Percentiles rank a stretch among this genome's conserved stretches.
Evolutionary conservation across 495 filamentous ascomycete genomes (phyloP).

Genomic region (Talaromyces liani): DNA sequence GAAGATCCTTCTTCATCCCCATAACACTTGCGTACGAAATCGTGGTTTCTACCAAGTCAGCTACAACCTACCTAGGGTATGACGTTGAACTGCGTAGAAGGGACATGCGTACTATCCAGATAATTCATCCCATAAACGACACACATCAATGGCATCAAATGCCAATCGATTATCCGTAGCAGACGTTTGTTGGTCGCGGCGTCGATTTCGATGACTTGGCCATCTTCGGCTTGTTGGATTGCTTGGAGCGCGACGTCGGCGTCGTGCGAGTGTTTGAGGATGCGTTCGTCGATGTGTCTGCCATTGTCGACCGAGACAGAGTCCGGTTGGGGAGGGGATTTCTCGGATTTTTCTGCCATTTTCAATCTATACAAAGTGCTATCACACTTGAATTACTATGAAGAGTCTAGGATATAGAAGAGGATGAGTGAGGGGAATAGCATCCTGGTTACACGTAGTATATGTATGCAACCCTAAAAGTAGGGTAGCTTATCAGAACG

Average conservation of each 20-base stretch:
- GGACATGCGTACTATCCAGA: slow-evolving; percentile 53
- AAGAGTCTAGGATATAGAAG: background rate
- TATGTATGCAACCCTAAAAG: too few species aligned
- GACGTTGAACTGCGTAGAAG: too few species aligned
- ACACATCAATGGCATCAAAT: slow-evolving; percentile 58
- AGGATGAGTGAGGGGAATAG: background rate
- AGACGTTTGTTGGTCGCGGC: slow-evolving; percentile 48
- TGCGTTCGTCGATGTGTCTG: slow-evolving; percentile 21
- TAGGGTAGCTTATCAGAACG: background rate
- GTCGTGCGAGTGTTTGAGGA: slow-evolving; percentile 48
- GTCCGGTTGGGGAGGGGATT: background rate
- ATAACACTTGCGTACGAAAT: slow-evolving; percentile 57
- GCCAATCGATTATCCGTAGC: slow-evolving; percentile 50
- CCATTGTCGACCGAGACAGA: background rate
- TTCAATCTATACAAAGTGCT: background rate
- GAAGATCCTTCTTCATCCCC: slow-evolving; percentile 47
- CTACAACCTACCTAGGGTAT: too few species aligned
- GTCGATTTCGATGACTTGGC: slow-evolving; percentile 44
- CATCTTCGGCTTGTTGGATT: slow-evolving; percentile 32
- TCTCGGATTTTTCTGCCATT: background rate
- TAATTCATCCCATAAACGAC: slow-evolving; percentile 58
- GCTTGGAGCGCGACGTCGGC: slow-evolving; percentile 56
- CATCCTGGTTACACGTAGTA: too few species aligned
- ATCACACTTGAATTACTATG: background rate
- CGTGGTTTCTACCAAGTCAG: slow-evolving; percentile 40